phyloP scores from a whole-genome alignment of 2,329 filamentous ascomycete species.

The Fusarium bulbicola region DNA sequence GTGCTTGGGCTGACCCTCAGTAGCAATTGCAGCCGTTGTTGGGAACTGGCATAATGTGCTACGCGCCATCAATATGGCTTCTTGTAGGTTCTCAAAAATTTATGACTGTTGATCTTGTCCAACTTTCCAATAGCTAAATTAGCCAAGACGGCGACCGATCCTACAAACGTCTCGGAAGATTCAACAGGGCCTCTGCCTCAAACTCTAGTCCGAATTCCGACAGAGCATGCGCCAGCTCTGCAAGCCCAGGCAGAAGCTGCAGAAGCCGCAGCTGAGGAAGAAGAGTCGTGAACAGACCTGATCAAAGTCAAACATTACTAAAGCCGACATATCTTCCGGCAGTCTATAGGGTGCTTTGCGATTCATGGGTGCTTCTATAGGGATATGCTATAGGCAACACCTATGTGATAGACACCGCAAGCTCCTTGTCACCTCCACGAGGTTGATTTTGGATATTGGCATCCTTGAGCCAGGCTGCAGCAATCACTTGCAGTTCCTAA shows the following conservation, averaged over 20 bases:
- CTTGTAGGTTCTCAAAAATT: constrained; percentile 63
- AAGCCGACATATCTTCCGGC: too few relatives aligned
- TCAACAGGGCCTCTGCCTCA: constrained; percentile 71
- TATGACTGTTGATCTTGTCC: not conserved
- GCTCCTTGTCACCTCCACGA: not conserved
- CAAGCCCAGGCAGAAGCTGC: constrained; percentile 68
- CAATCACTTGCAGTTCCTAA: not conserved
- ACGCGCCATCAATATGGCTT: constrained; percentile 86
- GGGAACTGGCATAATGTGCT: constrained; percentile 90
- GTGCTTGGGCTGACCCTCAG: constrained; percentile 34
- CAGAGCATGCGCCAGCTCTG: constrained; percentile 75
- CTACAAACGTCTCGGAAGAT: constrained; percentile 49
- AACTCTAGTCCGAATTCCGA: constrained; percentile 85
- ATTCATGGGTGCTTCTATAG: not conserved
- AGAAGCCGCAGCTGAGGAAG: constrained; percentile 55
- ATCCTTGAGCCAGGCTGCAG: not conserved
- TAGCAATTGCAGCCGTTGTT: constrained; percentile 84
- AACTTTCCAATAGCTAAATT: constrained; percentile 67
- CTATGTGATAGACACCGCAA: not conserved
- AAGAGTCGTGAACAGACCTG: constrained; percentile 36
- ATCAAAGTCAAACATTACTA: not conserved
- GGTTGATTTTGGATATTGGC: not conserved
- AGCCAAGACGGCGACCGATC: constrained; percentile 64
- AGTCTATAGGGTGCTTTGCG: not conserved
- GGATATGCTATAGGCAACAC: not conserved